A percentile compares a stretch with the other conserved stretches of the same genome.
Conservation (phyloP, 2,329 filamentous ascomycete species). For the Aspergillus thermomutatus region DNA sequence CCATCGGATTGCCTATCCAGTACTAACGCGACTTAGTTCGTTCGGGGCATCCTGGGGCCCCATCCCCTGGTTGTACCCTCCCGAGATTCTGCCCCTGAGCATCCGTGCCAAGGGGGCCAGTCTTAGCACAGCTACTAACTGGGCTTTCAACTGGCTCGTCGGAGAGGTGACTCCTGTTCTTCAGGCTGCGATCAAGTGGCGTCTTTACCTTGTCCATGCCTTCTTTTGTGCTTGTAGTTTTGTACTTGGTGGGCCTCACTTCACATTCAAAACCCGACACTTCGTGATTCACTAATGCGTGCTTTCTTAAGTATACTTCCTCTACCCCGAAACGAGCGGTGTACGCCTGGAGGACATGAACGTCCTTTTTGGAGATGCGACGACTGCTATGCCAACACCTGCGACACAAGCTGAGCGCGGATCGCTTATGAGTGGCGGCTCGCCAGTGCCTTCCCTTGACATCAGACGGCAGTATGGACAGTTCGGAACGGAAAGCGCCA, state of each 20-base stretch:
- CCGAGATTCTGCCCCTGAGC: slow-evolving; percentile 95
- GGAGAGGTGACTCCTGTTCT: slow-evolving; percentile 92
- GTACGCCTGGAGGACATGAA: slow-evolving; percentile 97
- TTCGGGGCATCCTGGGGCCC: slow-evolving; percentile 98
- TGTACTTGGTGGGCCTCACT: slow-evolving; percentile 76
- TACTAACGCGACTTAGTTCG: slow-evolving; percentile 40
- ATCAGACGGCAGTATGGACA: slow-evolving; percentile 51
- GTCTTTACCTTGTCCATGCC: slow-evolving; percentile 89
- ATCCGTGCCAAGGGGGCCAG: slow-evolving; percentile 96
- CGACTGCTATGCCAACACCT: slow-evolving; percentile 76
- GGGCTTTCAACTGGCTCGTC: slow-evolving; percentile 97
- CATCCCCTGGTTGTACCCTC: slow-evolving; percentile 96
- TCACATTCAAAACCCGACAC: not conserved
- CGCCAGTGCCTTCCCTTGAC: slow-evolving; percentile 75
- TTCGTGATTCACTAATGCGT: slow-evolving; percentile 6
- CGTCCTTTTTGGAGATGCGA: slow-evolving; percentile 86
- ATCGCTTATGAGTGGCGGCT: slow-evolving; percentile 73
- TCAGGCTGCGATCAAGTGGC: slow-evolving; percentile 89
- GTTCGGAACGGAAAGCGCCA: slow-evolving; percentile 62
- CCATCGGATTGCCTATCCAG: not conserved
- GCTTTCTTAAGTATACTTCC: slow-evolving; percentile 73
- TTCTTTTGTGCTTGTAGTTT: slow-evolving; percentile 97
- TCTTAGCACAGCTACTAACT: slow-evolving; percentile 93
- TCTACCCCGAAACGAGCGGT: slow-evolving; percentile 95
- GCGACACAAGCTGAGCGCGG: slow-evolving; percentile 73